These are phyloP conservation scores for Ophiocordyceps robertsii DNA, from an alignment of 2,329 filamentous ascomycete species.

Conservation along the genomic window DNA sequence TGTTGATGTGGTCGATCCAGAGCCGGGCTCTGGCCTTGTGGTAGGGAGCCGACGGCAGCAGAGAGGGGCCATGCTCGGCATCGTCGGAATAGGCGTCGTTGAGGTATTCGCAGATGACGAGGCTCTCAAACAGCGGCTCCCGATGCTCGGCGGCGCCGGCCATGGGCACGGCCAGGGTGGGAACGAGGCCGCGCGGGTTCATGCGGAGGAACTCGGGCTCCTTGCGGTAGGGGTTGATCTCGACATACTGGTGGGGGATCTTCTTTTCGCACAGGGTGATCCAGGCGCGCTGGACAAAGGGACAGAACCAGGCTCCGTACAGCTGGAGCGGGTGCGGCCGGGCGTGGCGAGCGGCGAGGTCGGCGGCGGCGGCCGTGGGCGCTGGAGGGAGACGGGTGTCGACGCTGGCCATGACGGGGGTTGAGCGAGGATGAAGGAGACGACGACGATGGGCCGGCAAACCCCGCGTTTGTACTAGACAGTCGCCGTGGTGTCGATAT, in stretches of 20 bases:
- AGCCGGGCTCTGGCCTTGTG: constrained; percentile 51
- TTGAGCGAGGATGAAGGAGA: too few relatives aligned
- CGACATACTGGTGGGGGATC: constrained; percentile 61
- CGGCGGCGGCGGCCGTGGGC: constrained; percentile 34
- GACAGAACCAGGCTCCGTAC: constrained; percentile 65
- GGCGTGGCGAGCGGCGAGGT: constrained; percentile 30
- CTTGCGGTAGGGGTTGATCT: constrained; percentile 70
- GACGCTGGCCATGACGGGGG: constrained; percentile 24
- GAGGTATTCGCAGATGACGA: constrained; percentile 61
- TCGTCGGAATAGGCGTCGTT: constrained; percentile 52
- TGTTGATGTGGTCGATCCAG: constrained; percentile 62
- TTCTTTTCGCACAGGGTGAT: constrained; percentile 60
- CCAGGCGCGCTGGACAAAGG: constrained; percentile 58
- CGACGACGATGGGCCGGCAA: too few relatives aligned
- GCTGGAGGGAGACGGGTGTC: constrained; percentile 33
- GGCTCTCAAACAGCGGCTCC: constrained; percentile 59
- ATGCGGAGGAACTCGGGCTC: constrained; percentile 51
- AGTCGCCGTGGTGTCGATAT: too few relatives aligned
- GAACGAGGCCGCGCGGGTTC: constrained; percentile 65
- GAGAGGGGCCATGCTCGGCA: constrained; percentile 22
- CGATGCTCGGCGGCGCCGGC: constrained; percentile 14
- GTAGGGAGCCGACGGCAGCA: constrained; percentile 51
- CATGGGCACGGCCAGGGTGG: constrained; percentile 44
- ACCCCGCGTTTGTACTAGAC: too few relatives aligned
- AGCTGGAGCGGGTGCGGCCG: constrained; percentile 44